Evolutionary conservation across 2,329 filamentous ascomycete species (phyloP).

Genomic region (Pseudogymnoascus destructans): DNA sequence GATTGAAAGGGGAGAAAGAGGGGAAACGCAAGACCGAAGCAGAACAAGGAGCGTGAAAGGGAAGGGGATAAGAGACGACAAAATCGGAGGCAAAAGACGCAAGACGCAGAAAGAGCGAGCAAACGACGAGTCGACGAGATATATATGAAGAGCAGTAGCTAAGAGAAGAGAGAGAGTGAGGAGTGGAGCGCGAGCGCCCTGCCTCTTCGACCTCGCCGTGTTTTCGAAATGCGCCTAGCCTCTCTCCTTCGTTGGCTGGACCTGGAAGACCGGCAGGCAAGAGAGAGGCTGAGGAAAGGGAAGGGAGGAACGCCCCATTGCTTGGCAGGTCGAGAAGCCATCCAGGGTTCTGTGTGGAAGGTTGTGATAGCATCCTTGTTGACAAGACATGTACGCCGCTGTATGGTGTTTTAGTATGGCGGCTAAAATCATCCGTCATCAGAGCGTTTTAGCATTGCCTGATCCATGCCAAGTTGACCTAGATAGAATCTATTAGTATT

Average conservation of each 20-base stretch:
- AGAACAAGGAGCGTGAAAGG: background rate
- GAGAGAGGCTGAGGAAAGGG: background rate
- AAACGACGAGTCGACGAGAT: background rate
- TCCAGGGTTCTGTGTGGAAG: background rate
- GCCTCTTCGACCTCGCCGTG: background rate
- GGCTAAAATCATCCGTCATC: too few species aligned
- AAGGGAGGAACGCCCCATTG: background rate
- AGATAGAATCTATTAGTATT: too few species aligned
- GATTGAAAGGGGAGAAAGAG: background rate
- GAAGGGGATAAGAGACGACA: conserved; percentile 4
- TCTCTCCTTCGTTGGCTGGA: background rate
- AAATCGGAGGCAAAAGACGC: background rate
- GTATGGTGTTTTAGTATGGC: background rate
- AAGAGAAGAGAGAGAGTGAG: background rate
- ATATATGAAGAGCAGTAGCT: background rate
- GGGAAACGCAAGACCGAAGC: background rate
- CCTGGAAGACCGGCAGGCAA: background rate
- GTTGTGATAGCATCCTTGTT: too few species aligned
- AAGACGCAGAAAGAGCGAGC: background rate
- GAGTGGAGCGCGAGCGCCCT: background rate
- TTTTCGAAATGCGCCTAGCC: background rate
- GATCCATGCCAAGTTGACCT: too few species aligned
- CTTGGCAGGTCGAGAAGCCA: background rate
- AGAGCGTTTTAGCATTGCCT: too few species aligned
- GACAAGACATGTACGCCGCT: background rate